Percentiles rank a stretch among this genome's conserved stretches.
Conservation (phyloP, 1,284 basidiomycete genomes). For the Gymnopus androsaceus region DNA sequence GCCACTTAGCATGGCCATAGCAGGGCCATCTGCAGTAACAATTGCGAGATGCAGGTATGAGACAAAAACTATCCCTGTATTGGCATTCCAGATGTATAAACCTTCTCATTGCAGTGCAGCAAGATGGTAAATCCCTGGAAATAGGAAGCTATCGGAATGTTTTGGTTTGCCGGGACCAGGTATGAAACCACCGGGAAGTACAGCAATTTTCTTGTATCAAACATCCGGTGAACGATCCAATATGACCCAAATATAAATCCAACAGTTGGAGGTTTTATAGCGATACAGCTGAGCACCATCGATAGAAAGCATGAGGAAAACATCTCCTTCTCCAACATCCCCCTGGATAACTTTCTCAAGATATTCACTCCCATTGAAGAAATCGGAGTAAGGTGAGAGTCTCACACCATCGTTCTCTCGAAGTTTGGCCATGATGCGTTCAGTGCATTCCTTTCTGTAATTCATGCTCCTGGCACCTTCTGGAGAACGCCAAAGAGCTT, state of each 20-base stretch:
- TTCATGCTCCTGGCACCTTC: conserved; percentile 16
- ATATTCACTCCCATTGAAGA: conserved; percentile 18
- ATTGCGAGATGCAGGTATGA: neutral
- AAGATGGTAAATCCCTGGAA: conserved; percentile 27
- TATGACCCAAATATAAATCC: conserved; percentile 27
- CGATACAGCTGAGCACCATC: conserved; percentile 27
- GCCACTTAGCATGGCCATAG: conserved; percentile 30
- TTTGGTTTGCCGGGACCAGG: conserved; percentile 35
- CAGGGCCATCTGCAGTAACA: conserved; percentile 33
- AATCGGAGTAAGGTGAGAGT: conserved; percentile 16
- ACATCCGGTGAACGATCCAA: conserved; percentile 21
- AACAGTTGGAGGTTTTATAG: conserved; percentile 23
- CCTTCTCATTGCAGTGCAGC: conserved; percentile 24
- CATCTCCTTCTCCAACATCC: conserved; percentile 14
- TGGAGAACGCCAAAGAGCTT: conserved; percentile 16
- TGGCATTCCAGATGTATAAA: conserved; percentile 16
- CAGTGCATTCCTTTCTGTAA: no score
- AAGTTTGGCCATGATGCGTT: neutral
- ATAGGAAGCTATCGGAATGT: conserved; percentile 28
- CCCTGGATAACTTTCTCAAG: conserved; percentile 13
- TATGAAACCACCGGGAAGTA: conserved; percentile 29
- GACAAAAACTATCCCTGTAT: neutral
- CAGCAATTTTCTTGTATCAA: conserved; percentile 25
- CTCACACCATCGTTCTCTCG: neutral
- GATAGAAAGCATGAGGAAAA: conserved; percentile 21